Conservation (phyloP, 164 flowering plant species). For the Magnolia changhungtana region DNA sequence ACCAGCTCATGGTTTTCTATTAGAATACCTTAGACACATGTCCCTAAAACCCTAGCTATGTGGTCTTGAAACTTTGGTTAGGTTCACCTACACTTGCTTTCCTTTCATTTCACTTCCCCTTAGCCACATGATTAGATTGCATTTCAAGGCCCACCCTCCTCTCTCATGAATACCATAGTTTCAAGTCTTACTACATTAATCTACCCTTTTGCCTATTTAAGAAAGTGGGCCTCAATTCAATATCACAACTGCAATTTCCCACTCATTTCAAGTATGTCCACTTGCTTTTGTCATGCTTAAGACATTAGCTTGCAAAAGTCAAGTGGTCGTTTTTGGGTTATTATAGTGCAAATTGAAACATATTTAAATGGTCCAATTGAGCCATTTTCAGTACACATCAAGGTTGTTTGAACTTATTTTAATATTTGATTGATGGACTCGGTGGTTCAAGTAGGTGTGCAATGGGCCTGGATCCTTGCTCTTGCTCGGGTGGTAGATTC, state of each 20-base stretch:
- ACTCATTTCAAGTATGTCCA: neutral
- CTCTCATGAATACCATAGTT: neutral
- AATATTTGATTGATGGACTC: too few relatives aligned
- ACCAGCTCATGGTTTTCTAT: too few relatives aligned
- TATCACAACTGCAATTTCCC: neutral
- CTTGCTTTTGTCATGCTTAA: neutral
- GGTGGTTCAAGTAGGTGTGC: too few relatives aligned
- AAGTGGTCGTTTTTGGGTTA: too few relatives aligned
- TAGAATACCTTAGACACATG: neutral
- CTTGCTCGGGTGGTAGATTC: too few relatives aligned
- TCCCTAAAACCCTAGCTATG: neutral
- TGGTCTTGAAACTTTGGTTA: neutral
- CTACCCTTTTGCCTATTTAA: neutral
- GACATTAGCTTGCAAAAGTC: too few relatives aligned
- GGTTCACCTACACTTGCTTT: neutral
- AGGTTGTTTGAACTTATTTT: neutral
- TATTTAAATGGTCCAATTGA: neutral
- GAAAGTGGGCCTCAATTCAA: neutral
- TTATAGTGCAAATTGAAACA: neutral
- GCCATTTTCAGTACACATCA: neutral
- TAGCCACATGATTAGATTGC: neutral
- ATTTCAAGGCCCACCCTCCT: neutral
- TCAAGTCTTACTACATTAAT: neutral
- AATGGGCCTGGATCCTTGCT: too few relatives aligned
- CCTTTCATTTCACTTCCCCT: neutral